Percentiles rank a stretch among this genome's conserved stretches.
Conservation (phyloP, 768 basidiomycete genomes). For the Neoboletus magnificus region DNA sequence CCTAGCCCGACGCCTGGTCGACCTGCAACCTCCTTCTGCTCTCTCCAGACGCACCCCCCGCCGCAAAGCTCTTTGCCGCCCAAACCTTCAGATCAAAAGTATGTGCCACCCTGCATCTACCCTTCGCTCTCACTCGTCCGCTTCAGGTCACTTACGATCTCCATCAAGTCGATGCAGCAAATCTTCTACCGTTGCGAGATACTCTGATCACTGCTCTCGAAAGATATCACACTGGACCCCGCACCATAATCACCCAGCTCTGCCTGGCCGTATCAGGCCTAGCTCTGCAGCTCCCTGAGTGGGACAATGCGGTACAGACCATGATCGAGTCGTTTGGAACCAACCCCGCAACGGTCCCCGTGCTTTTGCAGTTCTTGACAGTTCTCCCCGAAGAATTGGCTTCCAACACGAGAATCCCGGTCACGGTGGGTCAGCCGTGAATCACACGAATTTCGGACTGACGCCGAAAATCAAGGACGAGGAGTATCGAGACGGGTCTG, state of each 20-base stretch:
- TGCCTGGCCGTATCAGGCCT: constrained; percentile 89
- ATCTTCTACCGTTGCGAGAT: constrained; percentile 79
- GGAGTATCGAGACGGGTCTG: constrained; percentile 63
- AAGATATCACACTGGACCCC: constrained; percentile 70
- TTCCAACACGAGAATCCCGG: constrained; percentile 80
- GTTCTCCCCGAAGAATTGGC: constrained; percentile 87
- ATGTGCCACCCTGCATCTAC: constrained; percentile 24
- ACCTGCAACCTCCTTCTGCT: constrained; percentile 90
- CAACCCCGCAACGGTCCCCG: constrained; percentile 79
- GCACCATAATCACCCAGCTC: constrained; percentile 82
- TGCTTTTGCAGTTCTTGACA: constrained; percentile 85
- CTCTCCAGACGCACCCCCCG: constrained; percentile 67
- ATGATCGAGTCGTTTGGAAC: constrained; percentile 85
- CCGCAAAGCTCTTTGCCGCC: constrained; percentile 90
- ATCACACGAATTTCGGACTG: constrained; percentile 3
- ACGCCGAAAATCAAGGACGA: constrained; percentile 52
- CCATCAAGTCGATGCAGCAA: constrained; percentile 71
- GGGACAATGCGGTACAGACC: constrained; percentile 75
- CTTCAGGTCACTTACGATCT: constrained; percentile 92
- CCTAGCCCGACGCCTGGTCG: constrained; percentile 94
- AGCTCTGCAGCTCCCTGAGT: constrained; percentile 83
- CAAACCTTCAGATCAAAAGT: constrained; percentile 97
- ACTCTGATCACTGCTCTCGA: constrained; percentile 78
- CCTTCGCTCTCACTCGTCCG: constrained; percentile 32
- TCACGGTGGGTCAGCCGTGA: constrained; percentile 62